These are phyloP conservation scores for Dorcoceras hygrometricum DNA, from an alignment of 257 asterid genomes.

Conservation along the genomic window DNA sequence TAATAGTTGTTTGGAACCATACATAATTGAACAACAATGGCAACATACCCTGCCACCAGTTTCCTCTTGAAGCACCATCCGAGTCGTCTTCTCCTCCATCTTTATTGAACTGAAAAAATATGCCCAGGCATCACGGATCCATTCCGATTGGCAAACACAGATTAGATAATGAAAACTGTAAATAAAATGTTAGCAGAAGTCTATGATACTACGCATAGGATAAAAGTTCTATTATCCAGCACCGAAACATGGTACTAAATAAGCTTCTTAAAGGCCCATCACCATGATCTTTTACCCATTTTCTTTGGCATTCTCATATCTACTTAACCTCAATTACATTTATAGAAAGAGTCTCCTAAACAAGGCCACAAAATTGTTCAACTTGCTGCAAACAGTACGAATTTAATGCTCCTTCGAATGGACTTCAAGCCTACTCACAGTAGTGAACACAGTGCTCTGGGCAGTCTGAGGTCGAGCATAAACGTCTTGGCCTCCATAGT, in stretches of 20 bases:
- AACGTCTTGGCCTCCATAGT: slow-evolving; percentile 87
- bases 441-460: slow-evolving; percentile 40
- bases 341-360: neutral
- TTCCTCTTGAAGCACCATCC: slow-evolving; percentile 52
- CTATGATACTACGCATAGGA: neutral
- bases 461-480: slow-evolving; percentile 56
- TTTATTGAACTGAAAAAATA: slow-evolving; percentile 30
- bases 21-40: neutral
- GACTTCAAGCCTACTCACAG: slow-evolving; percentile 41
- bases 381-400: neutral
- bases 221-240: neutral
- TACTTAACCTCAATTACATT: neutral
- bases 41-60: slow-evolving; percentile 56
- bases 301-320: neutral
- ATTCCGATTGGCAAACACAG: neutral
- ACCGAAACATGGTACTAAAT: neutral
- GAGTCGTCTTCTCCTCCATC: slow-evolving; percentile 45
- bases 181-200: slow-evolving; percentile 1
- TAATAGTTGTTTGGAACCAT: neutral
- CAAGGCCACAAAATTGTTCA: neutral
- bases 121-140: neutral
- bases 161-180: neutral
- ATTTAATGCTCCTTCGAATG: neutral
- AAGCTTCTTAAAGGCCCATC: neutral
- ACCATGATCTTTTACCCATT: neutral